Conservation (phyloP, 2,329 filamentous ascomycete genomes). For the Westerdykella ornata region DNA sequence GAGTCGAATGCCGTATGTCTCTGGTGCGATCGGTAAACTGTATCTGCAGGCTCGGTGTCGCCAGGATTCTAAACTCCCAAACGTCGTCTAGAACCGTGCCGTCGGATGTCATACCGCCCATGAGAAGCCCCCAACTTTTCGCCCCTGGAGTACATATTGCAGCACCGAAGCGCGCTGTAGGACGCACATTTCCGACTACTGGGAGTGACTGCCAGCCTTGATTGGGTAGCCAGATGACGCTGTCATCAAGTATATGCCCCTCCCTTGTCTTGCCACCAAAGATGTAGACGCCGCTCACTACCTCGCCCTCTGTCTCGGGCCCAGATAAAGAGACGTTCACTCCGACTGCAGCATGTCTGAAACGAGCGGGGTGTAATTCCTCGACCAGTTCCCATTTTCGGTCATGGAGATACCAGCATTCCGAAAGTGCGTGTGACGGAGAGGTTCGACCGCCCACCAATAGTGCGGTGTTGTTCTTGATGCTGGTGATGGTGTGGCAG, state of each 20-base stretch:
- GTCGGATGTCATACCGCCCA: slow-evolving; percentile 63
- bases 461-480: slow-evolving; percentile 54
- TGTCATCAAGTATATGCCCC: slow-evolving; percentile 39
- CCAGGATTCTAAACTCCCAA: slow-evolving; percentile 55
- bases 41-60: slow-evolving; percentile 24
- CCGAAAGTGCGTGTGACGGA: slow-evolving; percentile 59
- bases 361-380: slow-evolving; percentile 63
- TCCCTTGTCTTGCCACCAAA: slow-evolving; percentile 43
- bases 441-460: slow-evolving; percentile 74
- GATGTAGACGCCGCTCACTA: slow-evolving; percentile 39
- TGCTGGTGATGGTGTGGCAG: slow-evolving; percentile 68
- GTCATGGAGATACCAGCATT: slow-evolving; percentile 68
- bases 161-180: slow-evolving; percentile 52
- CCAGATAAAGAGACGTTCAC: slow-evolving; percentile 25
- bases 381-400: slow-evolving; percentile 58
- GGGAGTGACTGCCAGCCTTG: slow-evolving; percentile 48
- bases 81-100: slow-evolving; percentile 57
- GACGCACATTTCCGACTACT: slow-evolving; percentile 28
- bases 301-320: slow-evolving; percentile 36
- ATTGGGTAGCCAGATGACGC: slow-evolving; percentile 42
- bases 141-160: slow-evolving; percentile 44
- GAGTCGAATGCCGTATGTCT: slow-evolving; percentile 12
- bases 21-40: slow-evolving; percentile 26
- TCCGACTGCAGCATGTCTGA: slow-evolving; percentile 62
- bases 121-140: slow-evolving; percentile 54